A percentile compares a stretch with the other conserved stretches of the same genome.
phyloP scores from a whole-genome alignment of 139 green algal genomes.

The Coccomyxa sp. region DNA sequence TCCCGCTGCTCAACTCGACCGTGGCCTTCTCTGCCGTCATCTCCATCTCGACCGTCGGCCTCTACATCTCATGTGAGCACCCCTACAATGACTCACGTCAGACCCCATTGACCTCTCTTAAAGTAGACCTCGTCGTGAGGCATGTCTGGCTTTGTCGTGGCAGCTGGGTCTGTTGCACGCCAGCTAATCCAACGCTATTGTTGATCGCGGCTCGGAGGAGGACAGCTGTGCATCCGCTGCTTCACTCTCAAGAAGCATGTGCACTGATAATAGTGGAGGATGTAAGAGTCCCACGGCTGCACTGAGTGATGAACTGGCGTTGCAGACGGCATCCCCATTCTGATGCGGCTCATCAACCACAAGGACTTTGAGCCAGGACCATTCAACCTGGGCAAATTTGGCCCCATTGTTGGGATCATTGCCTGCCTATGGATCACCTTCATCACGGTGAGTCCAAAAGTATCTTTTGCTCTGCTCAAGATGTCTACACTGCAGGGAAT shows the following conservation, averaged over 20 bases:
- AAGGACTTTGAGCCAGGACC: neutral
- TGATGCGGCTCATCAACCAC: neutral
- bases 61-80: neutral
- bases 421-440: neutral
- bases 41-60: neutral
- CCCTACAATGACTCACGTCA: too few relatives aligned
- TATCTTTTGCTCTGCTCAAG: neutral
- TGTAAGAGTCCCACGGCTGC: too few relatives aligned
- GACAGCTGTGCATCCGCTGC: too few relatives aligned
- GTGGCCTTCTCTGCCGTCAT: slow-evolving; percentile 30
- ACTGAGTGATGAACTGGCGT: neutral
- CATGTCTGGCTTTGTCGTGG: too few relatives aligned
- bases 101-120: too few relatives aligned
- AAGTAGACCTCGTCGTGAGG: too few relatives aligned
- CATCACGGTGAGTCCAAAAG: neutral
- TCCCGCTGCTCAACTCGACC: slow-evolving; percentile 29
- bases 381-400: neutral
- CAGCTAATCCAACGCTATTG: too few relatives aligned
- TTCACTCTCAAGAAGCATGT: too few relatives aligned
- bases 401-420: neutral
- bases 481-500: neutral
- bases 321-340: neutral
- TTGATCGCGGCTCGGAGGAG: too few relatives aligned
- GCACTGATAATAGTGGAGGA: too few relatives aligned
- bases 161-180: too few relatives aligned